Percentiles rank a stretch among this genome's conserved stretches.
Evolutionary conservation across 495 filamentous ascomycete species (phyloP).

Genomic region (Penicillium soppii): DNA sequence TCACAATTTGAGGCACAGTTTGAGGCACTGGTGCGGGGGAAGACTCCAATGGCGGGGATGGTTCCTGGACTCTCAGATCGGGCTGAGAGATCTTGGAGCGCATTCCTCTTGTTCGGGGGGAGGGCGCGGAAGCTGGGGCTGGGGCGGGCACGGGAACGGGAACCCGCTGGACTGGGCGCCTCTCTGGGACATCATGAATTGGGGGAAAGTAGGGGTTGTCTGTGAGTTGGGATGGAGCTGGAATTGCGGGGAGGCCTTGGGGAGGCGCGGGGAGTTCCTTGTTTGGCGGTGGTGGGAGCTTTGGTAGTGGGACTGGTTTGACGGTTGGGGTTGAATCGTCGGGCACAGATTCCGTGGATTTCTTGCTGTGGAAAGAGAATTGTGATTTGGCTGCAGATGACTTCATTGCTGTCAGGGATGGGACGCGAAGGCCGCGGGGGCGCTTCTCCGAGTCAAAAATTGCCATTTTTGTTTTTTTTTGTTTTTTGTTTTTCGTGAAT

Average conservation of each 20-base stretch:
- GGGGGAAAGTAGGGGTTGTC: slow-evolving; percentile 9
- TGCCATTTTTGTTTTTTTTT: no score
- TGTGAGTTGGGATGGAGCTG: slow-evolving; percentile 11
- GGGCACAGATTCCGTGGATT: slow-evolving; percentile 16
- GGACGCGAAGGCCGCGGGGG: slow-evolving; percentile 38
- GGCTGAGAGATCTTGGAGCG: slow-evolving; percentile 2
- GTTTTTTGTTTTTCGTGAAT: no score
- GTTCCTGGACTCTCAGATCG: background rate
- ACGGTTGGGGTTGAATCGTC: slow-evolving; percentile 1
- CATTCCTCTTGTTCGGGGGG: slow-evolving; percentile 5
- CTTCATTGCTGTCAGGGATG: slow-evolving; percentile 38
- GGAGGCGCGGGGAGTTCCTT: slow-evolving; percentile 37
- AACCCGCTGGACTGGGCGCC: slow-evolving; percentile 8
- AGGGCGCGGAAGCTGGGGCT: slow-evolving; percentile 2
- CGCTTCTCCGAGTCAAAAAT: slow-evolving; percentile 43
- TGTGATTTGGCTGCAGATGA: slow-evolving; percentile 20
- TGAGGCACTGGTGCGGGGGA: background rate
- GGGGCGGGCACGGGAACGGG: slow-evolving; percentile 1
- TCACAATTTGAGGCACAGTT: background rate
- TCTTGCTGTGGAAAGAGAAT: slow-evolving; percentile 22
- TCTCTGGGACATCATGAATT: background rate
- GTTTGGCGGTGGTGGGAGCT: slow-evolving; percentile 21
- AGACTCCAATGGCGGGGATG: background rate
- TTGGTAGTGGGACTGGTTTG: slow-evolving; percentile 9
- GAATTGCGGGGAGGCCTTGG: slow-evolving; percentile 6